Base-by-base conservation (phyloP, 805 yeast species). In the Hanseniaspora occidentalis region DNA sequence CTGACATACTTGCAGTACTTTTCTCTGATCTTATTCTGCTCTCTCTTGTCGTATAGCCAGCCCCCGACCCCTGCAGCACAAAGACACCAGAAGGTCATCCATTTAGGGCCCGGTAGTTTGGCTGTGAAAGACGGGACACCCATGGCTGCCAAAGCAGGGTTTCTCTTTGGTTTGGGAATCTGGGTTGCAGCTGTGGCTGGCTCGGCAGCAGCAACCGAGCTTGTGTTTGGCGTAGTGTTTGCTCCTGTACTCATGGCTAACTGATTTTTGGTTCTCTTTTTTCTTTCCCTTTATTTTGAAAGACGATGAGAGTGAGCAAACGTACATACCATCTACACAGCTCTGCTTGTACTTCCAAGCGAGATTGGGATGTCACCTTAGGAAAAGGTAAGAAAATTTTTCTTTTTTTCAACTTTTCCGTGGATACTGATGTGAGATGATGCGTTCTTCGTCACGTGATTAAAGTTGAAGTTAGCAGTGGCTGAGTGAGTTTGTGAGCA, bases 51-150 rank as follows among this genome's bases (percentile, higher is more conserved):
- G 61, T 84, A 86, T 13, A 70, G 70, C 23, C 77, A 69, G 10
- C 89, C 84, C n/a, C 94, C 89, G 2, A 82, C 68, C 27, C 81
- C 62, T 1, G 70, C 61, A 1, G 78, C 75, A 1, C 82, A 56
- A 6, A 83, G 74, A 0, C 78, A 55, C 83, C 95, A 81, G 60
- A 92, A 92, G 27, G 86, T 83, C 66, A 74, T 60, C 98, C 97
- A 89, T 63, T 89, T 92, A 46, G 96, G 69, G 1, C 94, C 79
- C 0, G 98, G 98, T 11, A 92, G 63, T 29, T 79, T 71, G 6
- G 38, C 38, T 18, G 39, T 41, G 17, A 41, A 50, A 11, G 79
- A 62, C 4, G 85, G 84, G 37, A 89, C 71, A 0, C 97, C 97
- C 83, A 89, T 73, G 52, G 84, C 80, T 47, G 73, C 62, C 36